Conservation (phyloP, 1,284 basidiomycete genomes). For the Fistulina hepatica region DNA sequence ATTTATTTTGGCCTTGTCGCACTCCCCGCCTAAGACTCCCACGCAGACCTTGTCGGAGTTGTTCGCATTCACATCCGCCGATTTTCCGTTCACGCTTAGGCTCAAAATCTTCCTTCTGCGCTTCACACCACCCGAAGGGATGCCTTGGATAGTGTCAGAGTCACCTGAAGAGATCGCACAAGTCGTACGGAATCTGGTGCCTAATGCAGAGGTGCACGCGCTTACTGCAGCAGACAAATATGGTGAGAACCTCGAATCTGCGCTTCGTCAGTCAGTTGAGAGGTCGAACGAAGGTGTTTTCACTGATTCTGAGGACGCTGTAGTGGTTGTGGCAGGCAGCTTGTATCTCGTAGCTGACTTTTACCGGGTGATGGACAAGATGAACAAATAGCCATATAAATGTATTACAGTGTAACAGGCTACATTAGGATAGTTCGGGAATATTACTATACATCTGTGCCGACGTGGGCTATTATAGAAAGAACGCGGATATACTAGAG, state of each 20-base stretch:
- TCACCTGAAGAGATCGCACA: constrained; percentile 36
- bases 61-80: constrained; percentile 27
- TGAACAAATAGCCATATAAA: no score
- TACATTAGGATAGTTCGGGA: no score
- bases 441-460: no score
- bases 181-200: constrained; percentile 31
- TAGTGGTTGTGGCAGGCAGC: constrained; percentile 78
- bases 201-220: constrained; percentile 36
- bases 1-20: constrained; percentile 71
- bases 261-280: constrained; percentile 30
- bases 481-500: no score
- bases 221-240: constrained; percentile 18
- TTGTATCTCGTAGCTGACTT: constrained; percentile 86
- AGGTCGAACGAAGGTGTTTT: constrained; percentile 22
- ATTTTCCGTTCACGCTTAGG: no score
- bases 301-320: no score
- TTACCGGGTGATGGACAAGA: no score
- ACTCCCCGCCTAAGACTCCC: constrained; percentile 74
- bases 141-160: constrained; percentile 82
- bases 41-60: constrained; percentile 50
- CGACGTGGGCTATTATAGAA: no score
- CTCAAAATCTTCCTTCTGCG: constrained; percentile 49
- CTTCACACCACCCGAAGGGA: constrained; percentile 69
- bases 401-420: no score
- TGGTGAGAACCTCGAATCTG: constrained; percentile 29